Base-by-base conservation (phyloP, 768 basidiomycete species). In the Cytidiella melzeri region DNA sequence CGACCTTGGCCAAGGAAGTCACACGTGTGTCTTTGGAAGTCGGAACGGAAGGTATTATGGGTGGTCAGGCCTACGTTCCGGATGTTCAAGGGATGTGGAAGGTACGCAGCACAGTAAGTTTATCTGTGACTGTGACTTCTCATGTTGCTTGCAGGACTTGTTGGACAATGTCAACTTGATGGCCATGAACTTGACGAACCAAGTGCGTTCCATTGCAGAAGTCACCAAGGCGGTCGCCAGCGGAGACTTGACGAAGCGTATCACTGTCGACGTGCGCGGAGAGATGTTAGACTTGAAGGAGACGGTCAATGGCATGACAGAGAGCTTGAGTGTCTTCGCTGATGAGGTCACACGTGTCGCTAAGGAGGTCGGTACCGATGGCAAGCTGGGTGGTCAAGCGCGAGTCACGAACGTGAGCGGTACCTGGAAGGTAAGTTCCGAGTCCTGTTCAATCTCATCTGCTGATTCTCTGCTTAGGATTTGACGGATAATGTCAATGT, bases 291-390 rank as follows among this genome's bases (percentile, higher is more conserved):
- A 92, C 64, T 65, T 89, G 68, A 88, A 91, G 68, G 83, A 89
- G 66, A 97, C 92, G 1, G 92, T 97, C 36, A 98, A 98, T 61
- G 85, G 80, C 48, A 98, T 97, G 94, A 96, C 93, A 10, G 87
- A 82, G 69, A 83, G 80, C 61, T 64, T 92, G 66, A 88, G 84
- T 57, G 73, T 89, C 37, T 92, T 92, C 64, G 90, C 90, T 0
- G 86, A 87, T 58, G 88, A 92, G 67, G 81, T 82, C 48, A 81
- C 81, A 25, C 73, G 93, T 47, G 94, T 98, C 25, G 96, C 94
- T 3, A 79, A 91, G 55, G 93, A 98, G 69, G 96, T 98, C 63
- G 96, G 96, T 24, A 97, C 94, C 6, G 96, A 98, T 64, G 96
- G 95, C 27, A 78, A 84, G 57, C 74, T 98, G 60, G 96, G 95